Evolutionary conservation across 2,329 filamentous ascomycete genomes (phyloP).

Genomic region (Aspergillus sp.): DNA sequence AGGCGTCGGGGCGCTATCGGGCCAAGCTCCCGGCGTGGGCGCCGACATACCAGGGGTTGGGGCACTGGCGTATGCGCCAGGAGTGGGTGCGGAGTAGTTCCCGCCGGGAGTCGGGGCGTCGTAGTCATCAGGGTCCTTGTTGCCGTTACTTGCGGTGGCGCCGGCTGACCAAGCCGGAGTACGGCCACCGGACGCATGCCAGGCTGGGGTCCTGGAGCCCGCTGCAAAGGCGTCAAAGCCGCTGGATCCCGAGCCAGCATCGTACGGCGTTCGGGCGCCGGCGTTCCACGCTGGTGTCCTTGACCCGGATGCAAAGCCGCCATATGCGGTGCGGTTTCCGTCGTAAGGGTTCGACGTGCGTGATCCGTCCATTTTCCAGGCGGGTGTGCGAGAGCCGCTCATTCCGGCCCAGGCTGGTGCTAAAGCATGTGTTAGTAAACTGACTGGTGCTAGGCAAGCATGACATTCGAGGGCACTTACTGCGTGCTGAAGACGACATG

Average conservation of each 20-base stretch:
- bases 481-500: slow-evolving; percentile 52
- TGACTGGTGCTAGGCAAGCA: slow-evolving; percentile 4
- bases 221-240: slow-evolving; percentile 65
- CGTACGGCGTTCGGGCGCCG: slow-evolving; percentile 69
- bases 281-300: slow-evolving; percentile 78
- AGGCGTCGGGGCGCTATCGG: slow-evolving; percentile 46
- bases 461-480: slow-evolving; percentile 49
- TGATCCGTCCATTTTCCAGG: slow-evolving; percentile 58
- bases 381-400: slow-evolving; percentile 51
- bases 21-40: slow-evolving; percentile 49
- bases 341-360: slow-evolving; percentile 60
- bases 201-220: slow-evolving; percentile 76
- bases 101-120: slow-evolving; percentile 75
- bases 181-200: slow-evolving; percentile 50
- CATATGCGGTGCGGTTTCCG: slow-evolving; percentile 75
- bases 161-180: slow-evolving; percentile 46
- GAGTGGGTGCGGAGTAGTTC: slow-evolving; percentile 64
- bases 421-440: slow-evolving; percentile 22
- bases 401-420: slow-evolving; percentile 44
- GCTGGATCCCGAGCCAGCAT: slow-evolving; percentile 65
- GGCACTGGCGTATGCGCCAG: slow-evolving; percentile 55
- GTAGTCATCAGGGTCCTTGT: slow-evolving; percentile 49
- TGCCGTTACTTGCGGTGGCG: slow-evolving; percentile 26
- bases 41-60: slow-evolving; percentile 69
- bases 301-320: slow-evolving; percentile 50